Base-by-base conservation (phyloP, 176 grass and related monocot genomes). In the Carex kokanica region DNA sequence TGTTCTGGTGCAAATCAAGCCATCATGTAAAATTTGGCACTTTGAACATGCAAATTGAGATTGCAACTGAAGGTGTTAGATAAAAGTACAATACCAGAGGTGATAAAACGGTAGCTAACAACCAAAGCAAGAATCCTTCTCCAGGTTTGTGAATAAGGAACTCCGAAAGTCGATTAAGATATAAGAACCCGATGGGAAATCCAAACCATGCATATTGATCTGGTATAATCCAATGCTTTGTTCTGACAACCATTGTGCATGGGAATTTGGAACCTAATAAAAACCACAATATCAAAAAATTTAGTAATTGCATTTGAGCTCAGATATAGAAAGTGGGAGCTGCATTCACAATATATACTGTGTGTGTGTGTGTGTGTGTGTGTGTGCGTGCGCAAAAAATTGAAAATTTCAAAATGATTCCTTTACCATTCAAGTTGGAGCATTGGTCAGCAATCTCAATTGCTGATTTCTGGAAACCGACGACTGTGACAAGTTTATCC, bases 171-270 rank as follows among this genome's bases (percentile, higher is more conserved):
- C 81, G 87, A 32, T 63, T 92, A 18, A 87, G 56, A 64, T 86
- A 62, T 59, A 88, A 65, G 77, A 64, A 88, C 17, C 20, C 40
- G 15, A 85, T 20, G 10, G 87, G 83, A 57, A 88, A 29, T 64
- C 74, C 36, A 8, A 77, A 75, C 87, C 84, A 89, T 6, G 59
- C 65, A n/a, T 84, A 78, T 25, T 7, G 85, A 23, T 85, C 87
- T 1, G 81, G 80, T 40, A 92, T 6, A 10, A 60, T 60, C 87
- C 90, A 92, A 21, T 58, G 62, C 66, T 88, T 86, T 4, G 59
- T 89, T 41, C 90, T 34, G n/a, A 64, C 60, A 75, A 92, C 56
- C 23, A 92, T 85, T 1, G 87, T 92, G 87, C 87, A 92, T 18
- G 90, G 68, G 36, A 74, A 69, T 36, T 67, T 74, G 7, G 62